Evolutionary conservation across 225 moss, liverwort and hornwort genomes (phyloP).

Genomic region (Antitrichia curtipendula): DNA sequence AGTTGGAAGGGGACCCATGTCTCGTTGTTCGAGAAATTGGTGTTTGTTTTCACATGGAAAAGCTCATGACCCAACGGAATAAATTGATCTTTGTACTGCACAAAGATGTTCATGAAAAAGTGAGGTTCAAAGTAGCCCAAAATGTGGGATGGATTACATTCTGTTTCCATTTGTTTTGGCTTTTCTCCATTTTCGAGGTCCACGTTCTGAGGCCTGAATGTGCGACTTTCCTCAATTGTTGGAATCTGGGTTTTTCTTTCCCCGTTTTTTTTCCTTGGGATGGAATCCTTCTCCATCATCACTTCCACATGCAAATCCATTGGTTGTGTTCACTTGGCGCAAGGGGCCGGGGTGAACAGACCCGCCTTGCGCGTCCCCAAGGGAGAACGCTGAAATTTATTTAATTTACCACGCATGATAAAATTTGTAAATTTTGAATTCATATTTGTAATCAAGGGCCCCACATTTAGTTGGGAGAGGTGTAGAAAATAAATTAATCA

Average conservation of each 20-base stretch:
- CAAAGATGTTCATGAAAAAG: too few species aligned
- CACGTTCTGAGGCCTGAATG: background rate
- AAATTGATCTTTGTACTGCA: too few species aligned
- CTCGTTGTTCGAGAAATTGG: fast-evolving
- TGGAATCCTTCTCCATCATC: background rate
- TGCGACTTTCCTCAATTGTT: background rate
- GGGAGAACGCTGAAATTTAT: too few species aligned
- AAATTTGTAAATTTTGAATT: too few species aligned
- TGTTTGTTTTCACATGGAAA: background rate
- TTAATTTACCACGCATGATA: too few species aligned
- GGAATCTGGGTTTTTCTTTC: background rate
- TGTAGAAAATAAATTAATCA: too few species aligned
- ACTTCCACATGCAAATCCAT: background rate
- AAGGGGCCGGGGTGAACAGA: too few species aligned
- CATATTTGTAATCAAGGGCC: too few species aligned
- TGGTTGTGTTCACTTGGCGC: too few species aligned
- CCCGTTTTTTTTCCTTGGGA: fast-evolving
- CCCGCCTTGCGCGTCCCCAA: too few species aligned
- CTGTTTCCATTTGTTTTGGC: background rate
- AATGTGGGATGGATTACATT: too few species aligned
- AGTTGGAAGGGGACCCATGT: background rate
- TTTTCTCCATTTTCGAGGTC: background rate
- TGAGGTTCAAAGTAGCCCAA: background rate
- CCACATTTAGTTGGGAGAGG: too few species aligned
- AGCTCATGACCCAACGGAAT: background rate